Conservation (phyloP, 345 rosid genomes). For the Hypericum perforatum region DNA sequence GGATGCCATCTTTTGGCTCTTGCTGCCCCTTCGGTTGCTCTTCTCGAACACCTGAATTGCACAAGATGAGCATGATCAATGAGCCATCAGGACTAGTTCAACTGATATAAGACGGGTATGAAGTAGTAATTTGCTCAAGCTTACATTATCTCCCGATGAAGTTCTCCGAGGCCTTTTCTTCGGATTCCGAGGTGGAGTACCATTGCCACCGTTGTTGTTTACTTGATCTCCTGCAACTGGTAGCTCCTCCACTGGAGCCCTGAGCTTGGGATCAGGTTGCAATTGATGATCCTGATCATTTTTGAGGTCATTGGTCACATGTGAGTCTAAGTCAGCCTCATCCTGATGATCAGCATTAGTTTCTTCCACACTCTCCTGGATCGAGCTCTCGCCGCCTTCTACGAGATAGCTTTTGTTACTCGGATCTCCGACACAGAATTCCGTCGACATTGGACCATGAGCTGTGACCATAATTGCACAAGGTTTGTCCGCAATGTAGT, state of each 20-base stretch:
- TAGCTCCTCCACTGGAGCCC: conserved; percentile 17
- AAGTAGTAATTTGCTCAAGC: too few relatives aligned
- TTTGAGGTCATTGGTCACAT: too few relatives aligned
- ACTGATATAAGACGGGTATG: too few relatives aligned
- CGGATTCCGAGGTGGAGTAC: conserved; percentile 18
- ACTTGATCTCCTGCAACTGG: conserved; percentile 23
- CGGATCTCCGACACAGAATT: conserved; percentile 31
- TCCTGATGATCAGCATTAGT: conserved; percentile 8
- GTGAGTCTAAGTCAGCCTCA: too few relatives aligned
- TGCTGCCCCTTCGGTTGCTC: conserved; percentile 31
- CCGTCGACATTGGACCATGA: conserved; percentile 25
- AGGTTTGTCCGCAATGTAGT: conserved; percentile 19
- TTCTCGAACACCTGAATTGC: conserved; percentile 31
- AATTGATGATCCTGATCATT: neutral
- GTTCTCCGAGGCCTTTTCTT: conserved; percentile 46
- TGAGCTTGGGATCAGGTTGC: conserved; percentile 17
- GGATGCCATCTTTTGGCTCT: conserved; percentile 22
- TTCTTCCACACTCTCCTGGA: conserved; percentile 30
- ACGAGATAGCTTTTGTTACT: conserved; percentile 30
- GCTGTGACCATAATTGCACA: conserved; percentile 21
- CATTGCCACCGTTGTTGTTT: neutral
- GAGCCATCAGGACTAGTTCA: too few relatives aligned
- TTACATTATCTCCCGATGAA: too few relatives aligned
- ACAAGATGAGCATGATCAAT: neutral
- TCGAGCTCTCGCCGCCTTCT: conserved; percentile 26